These are phyloP conservation scores for Papiliotrema terrestris DNA, from an alignment of 1,284 basidiomycete genomes.

Conservation along the genomic window DNA sequence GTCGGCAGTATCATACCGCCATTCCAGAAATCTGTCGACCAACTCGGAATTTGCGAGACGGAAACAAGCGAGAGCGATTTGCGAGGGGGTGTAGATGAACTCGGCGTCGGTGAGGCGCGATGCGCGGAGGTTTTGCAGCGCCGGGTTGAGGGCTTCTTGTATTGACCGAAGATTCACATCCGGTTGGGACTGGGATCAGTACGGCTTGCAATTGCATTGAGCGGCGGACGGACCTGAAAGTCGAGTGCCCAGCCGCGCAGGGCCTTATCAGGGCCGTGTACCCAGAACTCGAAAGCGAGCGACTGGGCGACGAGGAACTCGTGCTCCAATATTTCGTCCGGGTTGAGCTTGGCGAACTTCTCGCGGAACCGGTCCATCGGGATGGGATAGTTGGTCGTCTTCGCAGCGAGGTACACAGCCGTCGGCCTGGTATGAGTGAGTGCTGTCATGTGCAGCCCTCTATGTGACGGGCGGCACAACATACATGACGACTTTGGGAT, in stretches of 20 bases:
- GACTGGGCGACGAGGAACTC: conserved; percentile 95
- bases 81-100: conserved; percentile 84
- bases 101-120: conserved; percentile 88
- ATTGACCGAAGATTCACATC: conserved; percentile 16
- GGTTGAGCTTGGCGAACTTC: conserved; percentile 71
- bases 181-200: conserved; percentile 7
- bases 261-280: conserved; percentile 85
- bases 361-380: conserved; percentile 77
- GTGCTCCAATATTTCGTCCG: conserved; percentile 79
- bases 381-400: conserved; percentile 92
- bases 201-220: conserved; percentile 12
- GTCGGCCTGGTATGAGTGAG: conserved; percentile 66
- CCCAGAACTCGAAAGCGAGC: conserved; percentile 85
- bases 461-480: conserved; percentile 34
- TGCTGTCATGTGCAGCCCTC: background rate
- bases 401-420: conserved; percentile 89
- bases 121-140: conserved; percentile 56
- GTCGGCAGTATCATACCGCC: no score
- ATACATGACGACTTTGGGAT: conserved; percentile 96
- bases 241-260: conserved; percentile 89
- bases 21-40: conserved; percentile 64
- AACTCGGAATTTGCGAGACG: conserved; percentile 62
- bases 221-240: conserved; percentile 61
- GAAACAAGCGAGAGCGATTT: conserved; percentile 85
- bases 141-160: conserved; percentile 22